These are phyloP conservation scores for Ilex aquifolium DNA, from an alignment of 257 asterid species.

Conservation along the genomic window DNA sequence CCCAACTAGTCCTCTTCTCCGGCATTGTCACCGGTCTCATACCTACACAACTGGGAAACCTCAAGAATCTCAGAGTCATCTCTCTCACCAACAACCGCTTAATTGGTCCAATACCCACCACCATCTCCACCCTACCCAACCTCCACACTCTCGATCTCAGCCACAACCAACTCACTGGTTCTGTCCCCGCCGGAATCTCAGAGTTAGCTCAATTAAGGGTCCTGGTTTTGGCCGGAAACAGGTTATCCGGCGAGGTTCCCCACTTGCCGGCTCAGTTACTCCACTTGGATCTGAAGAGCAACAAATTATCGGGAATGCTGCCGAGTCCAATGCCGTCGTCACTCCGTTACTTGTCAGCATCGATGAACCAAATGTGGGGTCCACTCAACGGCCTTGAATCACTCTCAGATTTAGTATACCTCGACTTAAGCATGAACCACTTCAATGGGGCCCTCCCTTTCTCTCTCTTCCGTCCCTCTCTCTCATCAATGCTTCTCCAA, in stretches of 20 bases:
- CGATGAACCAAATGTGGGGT: conserved; percentile 59
- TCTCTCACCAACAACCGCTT: conserved; percentile 62
- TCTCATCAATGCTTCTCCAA: conserved; percentile 64
- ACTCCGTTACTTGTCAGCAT: conserved; percentile 54
- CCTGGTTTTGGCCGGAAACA: conserved; percentile 40
- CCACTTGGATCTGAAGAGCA: conserved; percentile 59
- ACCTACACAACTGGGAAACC: conserved; percentile 35
- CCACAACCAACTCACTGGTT: conserved; percentile 50
- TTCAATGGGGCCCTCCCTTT: conserved; percentile 64
- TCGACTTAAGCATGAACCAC: conserved; percentile 70
- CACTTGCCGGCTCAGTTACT: conserved; percentile 34
- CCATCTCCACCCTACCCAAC: conserved; percentile 30
- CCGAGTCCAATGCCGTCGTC: conserved; percentile 41
- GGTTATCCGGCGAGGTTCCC: conserved; percentile 40
- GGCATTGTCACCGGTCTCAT: conserved; percentile 79
- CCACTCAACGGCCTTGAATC: conserved; percentile 37
- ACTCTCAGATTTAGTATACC: conserved; percentile 39
- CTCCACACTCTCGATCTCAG: conserved; percentile 83
- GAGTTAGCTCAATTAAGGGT: conserved; percentile 26
- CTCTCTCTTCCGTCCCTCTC: conserved; percentile 34
- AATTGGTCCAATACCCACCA: conserved; percentile 42
- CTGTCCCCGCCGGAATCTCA: conserved; percentile 25
- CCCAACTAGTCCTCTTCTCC: conserved; percentile 59
- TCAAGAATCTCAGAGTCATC: conserved; percentile 42
- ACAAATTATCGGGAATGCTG: conserved; percentile 41